These are phyloP conservation scores for Shiraia bambusicola DNA, from an alignment of 2,329 filamentous ascomycete species.

Conservation along the genomic window DNA sequence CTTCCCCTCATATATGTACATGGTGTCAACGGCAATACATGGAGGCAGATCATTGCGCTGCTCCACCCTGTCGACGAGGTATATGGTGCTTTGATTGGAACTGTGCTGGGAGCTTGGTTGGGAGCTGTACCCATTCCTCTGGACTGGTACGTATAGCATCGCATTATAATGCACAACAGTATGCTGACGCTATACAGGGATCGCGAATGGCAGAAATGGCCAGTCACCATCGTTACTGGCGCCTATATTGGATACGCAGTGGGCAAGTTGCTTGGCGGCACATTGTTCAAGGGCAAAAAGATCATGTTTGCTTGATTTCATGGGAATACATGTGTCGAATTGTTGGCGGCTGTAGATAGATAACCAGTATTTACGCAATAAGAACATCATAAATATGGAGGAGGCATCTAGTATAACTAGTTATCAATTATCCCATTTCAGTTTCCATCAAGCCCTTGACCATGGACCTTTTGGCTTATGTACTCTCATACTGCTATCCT, in stretches of 20 bases:
- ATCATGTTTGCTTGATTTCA: slow-evolving; percentile 45
- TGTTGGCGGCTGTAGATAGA: neutral
- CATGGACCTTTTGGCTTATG: neutral
- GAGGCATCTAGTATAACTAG: no score
- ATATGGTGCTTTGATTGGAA: slow-evolving; percentile 79
- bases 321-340: neutral
- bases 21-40: slow-evolving; percentile 71
- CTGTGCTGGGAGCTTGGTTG: slow-evolving; percentile 80
- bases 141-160: slow-evolving; percentile 66
- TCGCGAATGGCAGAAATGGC: slow-evolving; percentile 98
- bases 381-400: slow-evolving; percentile 12
- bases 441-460: no score
- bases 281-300: slow-evolving; percentile 49
- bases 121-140: slow-evolving; percentile 93
- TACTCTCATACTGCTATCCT: neutral
- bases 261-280: slow-evolving; percentile 64
- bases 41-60: slow-evolving; percentile 69
- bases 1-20: slow-evolving; percentile 84
- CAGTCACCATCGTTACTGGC: slow-evolving; percentile 84
- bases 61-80: slow-evolving; percentile 77
- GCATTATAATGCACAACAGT: neutral
- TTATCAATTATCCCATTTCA: no score
- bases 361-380: slow-evolving; percentile 7
- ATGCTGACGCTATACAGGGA: slow-evolving; percentile 56
- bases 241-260: slow-evolving; percentile 75